Percentiles rank a stretch among this genome's conserved stretches.
Evolutionary conservation across 2,329 filamentous ascomycete species (phyloP).

Genomic region (Albifimbria verrucaria): DNA sequence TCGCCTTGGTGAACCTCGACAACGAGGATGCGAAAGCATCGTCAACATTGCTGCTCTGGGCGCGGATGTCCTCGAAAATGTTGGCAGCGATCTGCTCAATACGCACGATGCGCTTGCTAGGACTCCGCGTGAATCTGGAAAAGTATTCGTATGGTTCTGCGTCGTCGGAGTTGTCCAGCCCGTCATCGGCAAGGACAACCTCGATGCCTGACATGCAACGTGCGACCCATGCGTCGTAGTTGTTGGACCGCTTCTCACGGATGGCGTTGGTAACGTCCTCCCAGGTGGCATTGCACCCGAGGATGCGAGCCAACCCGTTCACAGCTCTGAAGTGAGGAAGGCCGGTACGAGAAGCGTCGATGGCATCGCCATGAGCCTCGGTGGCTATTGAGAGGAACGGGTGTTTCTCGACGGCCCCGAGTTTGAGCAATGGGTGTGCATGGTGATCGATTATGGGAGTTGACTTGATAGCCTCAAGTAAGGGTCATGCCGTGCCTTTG

Average conservation of each 20-base stretch:
- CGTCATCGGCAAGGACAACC: conserved; percentile 75
- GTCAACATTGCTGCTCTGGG: conserved; percentile 22
- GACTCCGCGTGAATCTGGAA: conserved; percentile 59
- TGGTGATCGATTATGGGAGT: conserved; percentile 72
- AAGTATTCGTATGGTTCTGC: conserved; percentile 63
- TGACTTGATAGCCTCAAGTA: conserved; percentile 37
- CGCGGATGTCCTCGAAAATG: conserved; percentile 48
- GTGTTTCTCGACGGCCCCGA: conserved; percentile 42
- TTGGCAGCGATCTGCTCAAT: conserved; percentile 70
- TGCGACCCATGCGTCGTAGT: conserved; percentile 55
- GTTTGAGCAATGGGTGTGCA: conserved; percentile 64
- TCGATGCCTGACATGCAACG: conserved; percentile 71
- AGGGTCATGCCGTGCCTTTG: not conserved
- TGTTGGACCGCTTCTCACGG: conserved; percentile 34
- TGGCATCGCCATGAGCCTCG: conserved; percentile 68
- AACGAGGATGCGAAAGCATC: conserved; percentile 32
- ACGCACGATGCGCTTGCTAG: conserved; percentile 70
- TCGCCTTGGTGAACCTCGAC: conserved; percentile 34
- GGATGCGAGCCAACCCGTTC: conserved; percentile 62
- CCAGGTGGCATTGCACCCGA: conserved; percentile 64
- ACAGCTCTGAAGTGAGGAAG: conserved; percentile 69
- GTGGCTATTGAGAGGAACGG: conserved; percentile 61
- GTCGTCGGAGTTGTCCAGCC: conserved; percentile 53
- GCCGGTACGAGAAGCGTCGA: conserved; percentile 58
- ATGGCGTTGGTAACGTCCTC: conserved; percentile 44